Evolutionary conservation across 176 grass and related monocot genomes (phyloP), one percentile per base, ranked within the genome.

Genomic region (Lolium perenne): DNA sequence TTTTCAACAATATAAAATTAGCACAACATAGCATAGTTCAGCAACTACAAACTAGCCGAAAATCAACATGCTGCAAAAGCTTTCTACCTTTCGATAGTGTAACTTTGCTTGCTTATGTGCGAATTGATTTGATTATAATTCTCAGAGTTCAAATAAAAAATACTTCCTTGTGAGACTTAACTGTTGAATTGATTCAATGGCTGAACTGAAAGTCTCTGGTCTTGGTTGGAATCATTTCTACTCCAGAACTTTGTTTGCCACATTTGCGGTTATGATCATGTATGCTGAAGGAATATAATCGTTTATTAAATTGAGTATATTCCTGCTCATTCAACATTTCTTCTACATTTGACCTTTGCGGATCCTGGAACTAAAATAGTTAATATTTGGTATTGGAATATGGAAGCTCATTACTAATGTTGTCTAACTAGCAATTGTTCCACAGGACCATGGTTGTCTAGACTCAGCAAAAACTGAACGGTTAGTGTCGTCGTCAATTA

Each of bases 381-480:
- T 21, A 35, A 20, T 66, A 23, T 56, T 22, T 82, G 26, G 58
- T 60, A 38, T 62, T 21, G 26, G 10, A 63, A 73, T 77, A 65
- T 18, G 6, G 64, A n/a, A 63, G 3, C 58, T 85, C 38, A 50
- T 85, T 48, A 16, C 6, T 49, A 20, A 11, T 70, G 50, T 70
- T 75, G 20, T 77, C 41, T 25, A 80, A 29, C 70, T 85, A 85
- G 60, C 10, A 25, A 68, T 50, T 78, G 16, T 82, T 81, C 10
- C 51, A 50, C 76, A 87, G 92, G 89, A 80, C 13, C 20, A 14
- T 59, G 26, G 7, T 43, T 58, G 25, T 74, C 80, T 76, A 80
- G 71, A 84, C 20, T 54, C 20, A 8, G 74, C 35, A 38, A 87
- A 84, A 87, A 65, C 48, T 61, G 63, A 82, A 74, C 61, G 35